A percentile compares a stretch with the other conserved stretches of the same genome.
Evolutionary conservation across 2,329 filamentous ascomycete species (phyloP).

Genomic region (Penicillium sp.): DNA sequence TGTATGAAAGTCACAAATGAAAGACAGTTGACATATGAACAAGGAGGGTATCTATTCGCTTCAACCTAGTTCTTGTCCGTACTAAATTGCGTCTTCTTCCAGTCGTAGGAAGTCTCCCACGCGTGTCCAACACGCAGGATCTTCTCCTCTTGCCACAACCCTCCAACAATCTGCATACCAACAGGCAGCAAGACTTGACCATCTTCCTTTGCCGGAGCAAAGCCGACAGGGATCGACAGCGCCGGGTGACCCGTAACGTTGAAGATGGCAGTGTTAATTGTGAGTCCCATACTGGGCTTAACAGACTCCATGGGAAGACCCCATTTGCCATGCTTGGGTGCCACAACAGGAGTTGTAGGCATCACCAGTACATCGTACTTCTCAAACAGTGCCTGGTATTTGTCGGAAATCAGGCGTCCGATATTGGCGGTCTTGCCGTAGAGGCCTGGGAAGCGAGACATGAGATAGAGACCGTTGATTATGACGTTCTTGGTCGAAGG

Average conservation of each 20-base stretch:
- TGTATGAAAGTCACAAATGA: neutral
- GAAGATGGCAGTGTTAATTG: constrained; percentile 54
- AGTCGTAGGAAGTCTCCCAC: constrained; percentile 25
- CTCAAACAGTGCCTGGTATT: constrained; percentile 40
- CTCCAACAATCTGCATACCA: constrained; percentile 53
- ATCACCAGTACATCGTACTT: constrained; percentile 40
- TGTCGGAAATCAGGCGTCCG: constrained; percentile 35
- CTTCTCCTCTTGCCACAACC: constrained; percentile 27
- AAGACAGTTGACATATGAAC: neutral
- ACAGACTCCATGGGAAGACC: constrained; percentile 24
- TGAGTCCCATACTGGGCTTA: constrained; percentile 47
- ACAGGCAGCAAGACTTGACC: constrained; percentile 43
- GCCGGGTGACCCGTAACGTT: constrained; percentile 56
- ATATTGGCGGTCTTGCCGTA: constrained; percentile 43
- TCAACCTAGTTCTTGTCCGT: constrained; percentile 6
- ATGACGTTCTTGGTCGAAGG: constrained; percentile 44
- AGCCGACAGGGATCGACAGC: constrained; percentile 49
- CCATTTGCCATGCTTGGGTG: constrained; percentile 22
- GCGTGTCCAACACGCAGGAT: constrained; percentile 20
- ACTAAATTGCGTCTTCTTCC: constrained; percentile 17
- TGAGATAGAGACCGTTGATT: constrained; percentile 40
- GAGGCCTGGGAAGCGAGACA: constrained; percentile 36
- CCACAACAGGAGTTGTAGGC: constrained; percentile 33
- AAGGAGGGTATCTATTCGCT: neutral
- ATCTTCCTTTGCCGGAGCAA: constrained; percentile 30